These are phyloP conservation scores for Hypoxylon rubiginosum DNA, from an alignment of 2,329 filamentous ascomycete genomes.

Conservation along the genomic window DNA sequence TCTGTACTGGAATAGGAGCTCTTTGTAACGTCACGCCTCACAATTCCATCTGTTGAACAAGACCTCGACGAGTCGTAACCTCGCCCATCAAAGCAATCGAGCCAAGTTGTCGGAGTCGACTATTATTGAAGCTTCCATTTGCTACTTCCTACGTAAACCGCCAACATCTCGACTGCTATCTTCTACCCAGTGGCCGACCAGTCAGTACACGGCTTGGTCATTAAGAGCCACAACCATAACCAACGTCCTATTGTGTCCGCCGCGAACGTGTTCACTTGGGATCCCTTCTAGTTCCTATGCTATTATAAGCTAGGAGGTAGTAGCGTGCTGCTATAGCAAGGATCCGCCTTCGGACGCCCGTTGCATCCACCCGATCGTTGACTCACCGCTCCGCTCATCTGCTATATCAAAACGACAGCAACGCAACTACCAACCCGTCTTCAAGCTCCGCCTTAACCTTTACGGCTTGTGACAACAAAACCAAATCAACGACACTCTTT, in stretches of 20 bases:
- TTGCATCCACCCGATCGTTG: constrained; percentile 45
- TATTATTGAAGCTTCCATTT: constrained; percentile 49
- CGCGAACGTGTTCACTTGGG: constrained; percentile 30
- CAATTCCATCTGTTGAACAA: constrained; percentile 42
- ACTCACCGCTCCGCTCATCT: constrained; percentile 44
- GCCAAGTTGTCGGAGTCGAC: constrained; percentile 46
- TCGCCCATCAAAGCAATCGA: constrained; percentile 56
- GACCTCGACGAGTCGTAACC: constrained; percentile 61
- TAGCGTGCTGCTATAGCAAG: constrained; percentile 49
- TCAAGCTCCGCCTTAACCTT: constrained; percentile 33
- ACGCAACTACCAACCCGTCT: constrained; percentile 24
- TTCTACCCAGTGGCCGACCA: constrained; percentile 45
- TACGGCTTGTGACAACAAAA: constrained; percentile 40
- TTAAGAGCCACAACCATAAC: constrained; percentile 42
- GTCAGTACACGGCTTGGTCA: constrained; percentile 46
- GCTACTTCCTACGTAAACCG: constrained; percentile 56
- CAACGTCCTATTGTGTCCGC: constrained; percentile 33
- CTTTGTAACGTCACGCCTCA: constrained; percentile 44
- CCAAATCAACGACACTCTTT: constrained; percentile 49
- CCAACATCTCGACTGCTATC: constrained; percentile 36
- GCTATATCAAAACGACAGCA: constrained; percentile 40
- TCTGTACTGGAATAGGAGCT: constrained; percentile 48
- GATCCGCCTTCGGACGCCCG: constrained; percentile 45
- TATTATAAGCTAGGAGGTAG: constrained; percentile 46
- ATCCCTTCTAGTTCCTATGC: constrained; percentile 47